phyloP scores from a whole-genome alignment of 2,329 filamentous ascomycete genomes.

The Chaetomium sp. region DNA sequence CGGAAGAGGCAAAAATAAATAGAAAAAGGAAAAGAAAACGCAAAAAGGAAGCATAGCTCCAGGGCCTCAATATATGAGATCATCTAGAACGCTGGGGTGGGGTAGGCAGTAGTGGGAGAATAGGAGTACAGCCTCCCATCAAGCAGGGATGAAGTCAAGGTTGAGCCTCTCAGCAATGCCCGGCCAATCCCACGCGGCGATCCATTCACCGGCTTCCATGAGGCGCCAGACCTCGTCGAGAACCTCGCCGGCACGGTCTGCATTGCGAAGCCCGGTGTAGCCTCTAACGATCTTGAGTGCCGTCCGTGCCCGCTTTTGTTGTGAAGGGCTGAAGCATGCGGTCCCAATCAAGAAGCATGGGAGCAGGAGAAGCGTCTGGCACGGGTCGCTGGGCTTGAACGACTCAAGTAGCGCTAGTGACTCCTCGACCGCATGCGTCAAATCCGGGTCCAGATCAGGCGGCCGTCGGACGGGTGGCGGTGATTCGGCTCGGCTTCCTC shows the following conservation, averaged over 20 bases:
- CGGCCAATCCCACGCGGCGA: constrained; percentile 59
- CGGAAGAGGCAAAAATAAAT: too few species aligned
- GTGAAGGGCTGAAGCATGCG: constrained; percentile 47
- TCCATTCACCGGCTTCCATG: constrained; percentile 53
- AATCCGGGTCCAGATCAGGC: constrained; percentile 43
- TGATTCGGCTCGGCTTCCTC: constrained; percentile 31
- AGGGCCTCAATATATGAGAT: too few species aligned
- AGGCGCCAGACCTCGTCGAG: constrained; percentile 54
- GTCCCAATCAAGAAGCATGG: constrained; percentile 56
- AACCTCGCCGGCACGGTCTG: constrained; percentile 46
- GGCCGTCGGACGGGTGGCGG: constrained; percentile 43
- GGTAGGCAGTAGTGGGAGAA: too few species aligned
- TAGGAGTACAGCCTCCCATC: constrained; percentile 4
- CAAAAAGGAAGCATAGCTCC: too few species aligned
- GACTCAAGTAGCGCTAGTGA: constrained; percentile 48
- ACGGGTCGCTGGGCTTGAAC: constrained; percentile 51
- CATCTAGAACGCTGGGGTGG: too few species aligned
- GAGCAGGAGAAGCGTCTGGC: constrained; percentile 53
- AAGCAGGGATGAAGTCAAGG: constrained; percentile 50
- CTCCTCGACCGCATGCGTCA: constrained; percentile 51
- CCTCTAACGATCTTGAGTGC: constrained; percentile 46
- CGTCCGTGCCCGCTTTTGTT: constrained; percentile 46
- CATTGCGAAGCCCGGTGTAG: constrained; percentile 55
- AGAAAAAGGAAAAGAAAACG: neutral
- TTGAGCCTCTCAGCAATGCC: constrained; percentile 45